Base-by-base conservation (phyloP, 1,284 basidiomycete genomes). In the Apiotrichum brassicae region DNA sequence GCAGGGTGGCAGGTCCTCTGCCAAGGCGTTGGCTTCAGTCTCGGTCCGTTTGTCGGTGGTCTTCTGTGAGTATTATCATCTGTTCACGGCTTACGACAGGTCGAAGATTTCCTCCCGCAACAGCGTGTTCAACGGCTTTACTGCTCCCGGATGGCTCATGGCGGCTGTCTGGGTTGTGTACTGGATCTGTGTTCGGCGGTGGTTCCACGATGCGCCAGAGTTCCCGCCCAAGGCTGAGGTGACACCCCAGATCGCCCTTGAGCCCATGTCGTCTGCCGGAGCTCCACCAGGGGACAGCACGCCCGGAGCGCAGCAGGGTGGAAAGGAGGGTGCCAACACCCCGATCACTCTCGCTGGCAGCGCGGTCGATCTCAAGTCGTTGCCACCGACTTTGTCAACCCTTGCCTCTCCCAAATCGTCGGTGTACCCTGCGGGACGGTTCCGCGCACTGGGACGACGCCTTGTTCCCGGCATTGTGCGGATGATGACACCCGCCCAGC, bases 1-100 rank as follows among this genome's bases (percentile, higher is more conserved):
- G 49, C 49, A 2, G 49, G 49, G 6, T 50, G 49, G 49, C 49
- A 50, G 33, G 49, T 50, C 24, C 43, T 50, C 32, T 36, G 49
- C 5, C 43, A 45, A 32, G 49, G 43, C 7, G 18, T 50, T 3
- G 49, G 49, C 2, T 50, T 50, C 33, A 36, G 32, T n/a, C 25
- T 50, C 6, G 49, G 49, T 11, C 49, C 49, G n/a, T 50, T 50
- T 20, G 36, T 22, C 14, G 49, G 49, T 13, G 49, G 49, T 30
- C 43, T 50, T 12, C 20, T 50, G 43, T 48, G 25, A 32, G 46
- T 42, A 14, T 8, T 18, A 5, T 18, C 26, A 28, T 28, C 8
- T 30, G 9, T 22, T 9, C 25, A 4, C 3, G 19, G 25, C 23
- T n/a, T 5, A 40, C 19, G 6, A 5, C 37, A 48, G 46, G 16